Base-by-base conservation (phyloP, 2,329 filamentous ascomycete species). In the Zasmidium citrigriseum region DNA sequence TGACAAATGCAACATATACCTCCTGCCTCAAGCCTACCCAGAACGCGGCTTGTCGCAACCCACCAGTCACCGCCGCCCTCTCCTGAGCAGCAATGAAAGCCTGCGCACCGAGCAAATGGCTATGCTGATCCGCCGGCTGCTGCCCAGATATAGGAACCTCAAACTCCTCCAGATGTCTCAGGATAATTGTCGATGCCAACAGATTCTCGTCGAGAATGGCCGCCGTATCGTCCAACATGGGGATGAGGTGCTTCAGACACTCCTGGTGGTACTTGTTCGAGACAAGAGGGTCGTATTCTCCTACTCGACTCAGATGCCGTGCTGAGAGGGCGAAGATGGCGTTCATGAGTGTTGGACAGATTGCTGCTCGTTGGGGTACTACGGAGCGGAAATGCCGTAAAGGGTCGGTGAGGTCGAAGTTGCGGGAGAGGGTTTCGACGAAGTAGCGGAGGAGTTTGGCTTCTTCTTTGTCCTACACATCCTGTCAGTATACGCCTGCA, bases 21-120 rank as follows among this genome's bases (percentile, higher is more conserved):
- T 86, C 83, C 65, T 86, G 83, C 10, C 84, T 76, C 12, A 86
- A 73, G 0, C 82, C 83, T 22, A 85, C 78, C 73, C 83, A 86
- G 1, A 82, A 80, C 0, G 83, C 82, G 2, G 83, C 81, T 38
- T 79, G 54, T 70, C 74, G 48, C 68, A 81, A 49, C 64, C 73
- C 80, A 67, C 66, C 76, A 70, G 51, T 56, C 20, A 70, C 63
- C 5, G 64, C 60, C 25, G 65, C 66, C 14, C 66, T 57, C 27
- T 71, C 65, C 58, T 72, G 71, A 3, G 70, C 68, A 14, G 64
- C 65, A 24, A 77, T 69, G 55, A 76, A 73, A 10, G 70, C 67
- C 55, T 74, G 72, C 2, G 70, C 66, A 14, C 70, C 70, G n/a
- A 71, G 59, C 16, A 70, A 57, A 61, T 72, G 70, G 46, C 63